Evolutionary conservation across 148 eudicot genomes (phyloP).

Genomic region (Polygonum aviculare): DNA sequence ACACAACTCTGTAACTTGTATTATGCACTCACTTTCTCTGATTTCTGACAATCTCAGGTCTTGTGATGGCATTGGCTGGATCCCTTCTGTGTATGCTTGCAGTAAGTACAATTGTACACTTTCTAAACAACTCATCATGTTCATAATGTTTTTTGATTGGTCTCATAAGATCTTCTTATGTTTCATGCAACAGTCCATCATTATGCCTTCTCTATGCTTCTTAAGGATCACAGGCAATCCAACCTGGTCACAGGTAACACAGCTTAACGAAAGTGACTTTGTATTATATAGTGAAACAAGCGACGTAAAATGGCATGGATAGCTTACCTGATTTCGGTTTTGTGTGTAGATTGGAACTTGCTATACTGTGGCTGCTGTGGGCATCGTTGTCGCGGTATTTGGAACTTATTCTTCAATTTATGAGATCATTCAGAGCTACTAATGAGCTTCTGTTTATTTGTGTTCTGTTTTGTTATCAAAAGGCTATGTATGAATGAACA

Average conservation of each 20-base stretch:
- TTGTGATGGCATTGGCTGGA: slow-evolving; percentile 70
- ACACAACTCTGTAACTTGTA: background rate
- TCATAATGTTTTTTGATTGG: background rate
- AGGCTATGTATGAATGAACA: background rate
- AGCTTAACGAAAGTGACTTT: no score
- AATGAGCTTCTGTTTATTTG: background rate
- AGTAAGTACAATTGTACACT: slow-evolving; percentile 21
- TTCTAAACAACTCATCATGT: no score
- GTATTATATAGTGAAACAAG: no score
- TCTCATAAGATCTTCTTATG: background rate
- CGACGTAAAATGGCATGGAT: background rate
- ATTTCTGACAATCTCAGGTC: slow-evolving; percentile 28
- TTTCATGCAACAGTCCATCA: slow-evolving; percentile 37
- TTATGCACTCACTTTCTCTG: background rate
- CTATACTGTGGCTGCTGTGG: background rate
- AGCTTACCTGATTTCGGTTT: background rate
- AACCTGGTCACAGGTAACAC: slow-evolving; percentile 38
- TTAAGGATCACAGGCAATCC: slow-evolving; percentile 37
- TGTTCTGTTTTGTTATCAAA: background rate
- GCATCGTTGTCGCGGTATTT: background rate
- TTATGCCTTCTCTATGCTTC: slow-evolving; percentile 61
- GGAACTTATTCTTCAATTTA: slow-evolving; percentile 2
- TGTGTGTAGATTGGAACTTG: background rate
- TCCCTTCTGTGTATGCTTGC: slow-evolving; percentile 59
- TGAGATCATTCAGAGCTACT: slow-evolving; percentile 6